Evolutionary conservation across 495 filamentous ascomycete species (phyloP).

Genomic region (Trichoderma virens): DNA sequence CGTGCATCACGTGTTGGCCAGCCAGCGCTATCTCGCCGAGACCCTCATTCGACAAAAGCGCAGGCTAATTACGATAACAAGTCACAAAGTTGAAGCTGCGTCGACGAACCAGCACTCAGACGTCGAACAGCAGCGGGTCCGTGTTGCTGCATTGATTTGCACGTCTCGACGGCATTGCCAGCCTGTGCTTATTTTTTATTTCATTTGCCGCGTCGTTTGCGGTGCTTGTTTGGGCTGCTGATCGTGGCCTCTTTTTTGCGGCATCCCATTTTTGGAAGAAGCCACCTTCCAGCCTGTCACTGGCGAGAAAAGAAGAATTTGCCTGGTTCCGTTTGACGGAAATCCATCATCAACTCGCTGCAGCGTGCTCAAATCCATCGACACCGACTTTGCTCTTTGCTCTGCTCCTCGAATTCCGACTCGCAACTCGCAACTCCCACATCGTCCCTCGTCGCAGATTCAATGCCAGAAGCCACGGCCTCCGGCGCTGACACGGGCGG

Average conservation of each 20-base stretch:
- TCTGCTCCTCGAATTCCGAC: neutral
- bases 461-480: conserved; percentile 71
- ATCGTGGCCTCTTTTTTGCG: neutral
- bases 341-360: neutral
- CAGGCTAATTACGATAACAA: neutral
- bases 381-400: neutral
- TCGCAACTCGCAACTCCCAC: neutral
- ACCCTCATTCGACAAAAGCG: neutral
- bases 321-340: neutral
- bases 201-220: neutral
- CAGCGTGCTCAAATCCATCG: neutral
- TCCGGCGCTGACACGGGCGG: conserved; percentile 62
- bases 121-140: neutral
- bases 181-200: neutral
- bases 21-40: neutral
- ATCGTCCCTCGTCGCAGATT: neutral
- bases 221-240: neutral
- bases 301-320: neutral
- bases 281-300: neutral
- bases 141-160: conserved; percentile 2
- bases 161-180: neutral
- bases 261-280: neutral
- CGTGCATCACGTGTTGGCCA: neutral
- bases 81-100: conserved; percentile 1
- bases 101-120: neutral